phyloP scores from a whole-genome alignment of 2,329 filamentous ascomycete species.

The Chaetomium olivaceum region DNA sequence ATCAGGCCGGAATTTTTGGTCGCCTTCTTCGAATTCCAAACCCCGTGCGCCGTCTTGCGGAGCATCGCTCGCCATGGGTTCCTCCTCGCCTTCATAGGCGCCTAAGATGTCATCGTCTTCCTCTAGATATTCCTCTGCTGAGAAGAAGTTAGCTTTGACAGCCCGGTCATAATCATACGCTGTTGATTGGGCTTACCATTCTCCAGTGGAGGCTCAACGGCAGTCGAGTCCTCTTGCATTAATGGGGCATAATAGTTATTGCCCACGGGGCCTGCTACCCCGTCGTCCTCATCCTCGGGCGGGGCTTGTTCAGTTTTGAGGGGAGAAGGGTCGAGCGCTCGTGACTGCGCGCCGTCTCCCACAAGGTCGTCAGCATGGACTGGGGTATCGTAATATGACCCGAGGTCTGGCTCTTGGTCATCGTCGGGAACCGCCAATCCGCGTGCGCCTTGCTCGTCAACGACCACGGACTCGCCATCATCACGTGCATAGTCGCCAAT shows the following conservation, averaged over 20 bases:
- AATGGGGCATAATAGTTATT: not conserved
- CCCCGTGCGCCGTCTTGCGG: not conserved
- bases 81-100: not conserved
- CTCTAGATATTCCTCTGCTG: not conserved
- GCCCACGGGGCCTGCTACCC: not conserved
- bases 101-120: not conserved
- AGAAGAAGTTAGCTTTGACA: not conserved
- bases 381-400: slow-evolving; percentile 22
- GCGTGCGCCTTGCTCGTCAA: not conserved
- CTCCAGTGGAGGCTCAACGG: not conserved
- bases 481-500: slow-evolving; percentile 18
- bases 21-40: not conserved
- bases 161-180: too few species aligned
- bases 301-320: not conserved
- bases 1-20: not conserved
- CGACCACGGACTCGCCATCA: slow-evolving; percentile 1
- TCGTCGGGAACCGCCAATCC: slow-evolving; percentile 9
- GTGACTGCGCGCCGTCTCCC: not conserved
- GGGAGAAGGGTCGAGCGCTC: not conserved
- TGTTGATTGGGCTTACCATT: not conserved
- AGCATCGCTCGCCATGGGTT: not conserved
- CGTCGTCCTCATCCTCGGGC: not conserved
- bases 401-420: slow-evolving; percentile 16
- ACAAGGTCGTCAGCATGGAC: not conserved
- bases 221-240: not conserved